These are phyloP conservation scores for Umbilicus rupestris DNA, from an alignment of 164 flowering plant genomes.

Conservation along the genomic window DNA sequence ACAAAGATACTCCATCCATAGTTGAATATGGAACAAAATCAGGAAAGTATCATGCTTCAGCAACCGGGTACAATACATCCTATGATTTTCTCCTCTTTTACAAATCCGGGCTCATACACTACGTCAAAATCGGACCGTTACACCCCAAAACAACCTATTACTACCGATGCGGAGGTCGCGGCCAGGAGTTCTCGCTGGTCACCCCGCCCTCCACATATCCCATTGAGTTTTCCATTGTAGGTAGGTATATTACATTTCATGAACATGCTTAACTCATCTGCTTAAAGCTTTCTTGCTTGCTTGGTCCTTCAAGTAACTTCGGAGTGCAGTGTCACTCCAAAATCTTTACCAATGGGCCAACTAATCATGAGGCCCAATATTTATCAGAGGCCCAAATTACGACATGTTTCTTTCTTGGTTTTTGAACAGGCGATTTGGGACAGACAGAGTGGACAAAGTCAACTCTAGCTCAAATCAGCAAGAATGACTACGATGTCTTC, in stretches of 20 bases:
- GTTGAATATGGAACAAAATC: constrained; percentile 54
- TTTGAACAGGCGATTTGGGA: constrained; percentile 62
- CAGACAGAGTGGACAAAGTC: constrained; percentile 85
- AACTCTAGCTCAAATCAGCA: constrained; percentile 43
- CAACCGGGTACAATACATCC: constrained; percentile 43
- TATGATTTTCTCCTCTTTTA: constrained; percentile 59
- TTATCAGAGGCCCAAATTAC: neutral
- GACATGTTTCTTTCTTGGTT: neutral
- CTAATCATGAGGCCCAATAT: neutral
- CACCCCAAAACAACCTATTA: constrained; percentile 49
- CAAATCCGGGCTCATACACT: constrained; percentile 64
- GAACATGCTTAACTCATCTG: neutral
- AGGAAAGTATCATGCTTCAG: constrained; percentile 29
- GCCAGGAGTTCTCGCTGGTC: constrained; percentile 49
- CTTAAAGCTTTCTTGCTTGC: no score
- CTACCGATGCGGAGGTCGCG: constrained; percentile 58
- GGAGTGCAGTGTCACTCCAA: no score
- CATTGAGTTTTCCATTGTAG: constrained; percentile 49
- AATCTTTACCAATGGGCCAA: no score
- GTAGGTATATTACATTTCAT: constrained; percentile 31
- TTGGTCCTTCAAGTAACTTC: no score
- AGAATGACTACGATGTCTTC: constrained; percentile 50
- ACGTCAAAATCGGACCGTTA: constrained; percentile 66
- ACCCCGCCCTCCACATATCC: constrained; percentile 73
- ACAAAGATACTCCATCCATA: constrained; percentile 23